Conservation (phyloP, 2,329 filamentous ascomycete genomes). For the Aspergillus flavus region DNA sequence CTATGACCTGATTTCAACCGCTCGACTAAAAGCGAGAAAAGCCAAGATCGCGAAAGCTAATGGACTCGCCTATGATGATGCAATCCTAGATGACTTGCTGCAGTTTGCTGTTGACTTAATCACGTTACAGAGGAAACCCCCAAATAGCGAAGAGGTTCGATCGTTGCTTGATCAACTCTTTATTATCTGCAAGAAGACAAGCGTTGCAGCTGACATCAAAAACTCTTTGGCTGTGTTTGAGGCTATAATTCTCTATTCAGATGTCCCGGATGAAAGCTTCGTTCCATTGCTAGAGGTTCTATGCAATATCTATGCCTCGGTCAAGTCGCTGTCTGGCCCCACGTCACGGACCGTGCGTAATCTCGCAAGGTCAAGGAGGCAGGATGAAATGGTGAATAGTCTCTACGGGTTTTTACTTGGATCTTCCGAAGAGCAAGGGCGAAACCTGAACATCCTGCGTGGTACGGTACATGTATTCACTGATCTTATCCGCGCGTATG, state of each 20-base stretch:
- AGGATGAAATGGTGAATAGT: constrained; percentile 41
- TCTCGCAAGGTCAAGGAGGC: constrained; percentile 42
- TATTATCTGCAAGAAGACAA: constrained; percentile 44
- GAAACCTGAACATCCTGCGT: constrained; percentile 44
- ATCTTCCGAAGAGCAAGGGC: constrained; percentile 34
- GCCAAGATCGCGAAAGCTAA: constrained; percentile 35
- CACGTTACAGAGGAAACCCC: constrained; percentile 44
- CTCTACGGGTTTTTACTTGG: constrained; percentile 41
- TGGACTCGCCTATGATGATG: constrained; percentile 36
- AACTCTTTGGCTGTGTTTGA: constrained; percentile 46
- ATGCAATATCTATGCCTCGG: constrained; percentile 48
- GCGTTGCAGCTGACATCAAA: constrained; percentile 45
- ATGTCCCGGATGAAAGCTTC: constrained; percentile 43
- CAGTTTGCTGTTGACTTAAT: constrained; percentile 47
- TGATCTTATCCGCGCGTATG: constrained; percentile 43
- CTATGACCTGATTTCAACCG: constrained; percentile 39
- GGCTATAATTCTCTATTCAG: constrained; percentile 44
- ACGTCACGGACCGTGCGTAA: constrained; percentile 47
- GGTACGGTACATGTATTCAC: constrained; percentile 45
- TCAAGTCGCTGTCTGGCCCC: constrained; percentile 45
- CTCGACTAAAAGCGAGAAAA: constrained; percentile 43
- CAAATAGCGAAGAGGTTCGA: constrained; percentile 39
- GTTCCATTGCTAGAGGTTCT: constrained; percentile 43
- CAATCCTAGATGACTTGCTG: constrained; percentile 41
- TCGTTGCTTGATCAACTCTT: constrained; percentile 41